Conservation (phyloP, 345 rosid genomes). For the Syzygium jambos region DNA sequence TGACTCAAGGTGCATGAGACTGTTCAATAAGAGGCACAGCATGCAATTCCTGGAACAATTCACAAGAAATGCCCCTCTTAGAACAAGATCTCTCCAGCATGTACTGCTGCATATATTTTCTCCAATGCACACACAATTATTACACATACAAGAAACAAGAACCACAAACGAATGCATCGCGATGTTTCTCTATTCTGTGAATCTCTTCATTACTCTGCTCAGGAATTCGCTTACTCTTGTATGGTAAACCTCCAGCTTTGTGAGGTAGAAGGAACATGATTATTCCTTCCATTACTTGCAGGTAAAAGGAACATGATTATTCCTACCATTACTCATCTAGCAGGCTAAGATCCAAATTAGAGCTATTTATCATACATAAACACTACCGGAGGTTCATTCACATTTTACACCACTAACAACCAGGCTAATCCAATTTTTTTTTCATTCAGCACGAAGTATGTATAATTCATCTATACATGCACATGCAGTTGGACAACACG, state of each 20-base stretch:
- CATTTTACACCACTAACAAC: background rate
- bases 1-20: conserved; percentile 14
- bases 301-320: background rate
- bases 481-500: background rate
- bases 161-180: background rate
- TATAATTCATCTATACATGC: background rate
- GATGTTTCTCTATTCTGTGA: background rate
- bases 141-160: background rate
- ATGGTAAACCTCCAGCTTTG: background rate
- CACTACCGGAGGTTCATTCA: background rate
- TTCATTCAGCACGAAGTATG: background rate
- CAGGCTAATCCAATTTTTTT: background rate
- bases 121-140: background rate
- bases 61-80: conserved; percentile 11
- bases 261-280: background rate
- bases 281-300: background rate
- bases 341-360: background rate
- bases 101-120: background rate
- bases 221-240: background rate
- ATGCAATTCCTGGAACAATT: conserved; percentile 34
- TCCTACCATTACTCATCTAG: background rate
- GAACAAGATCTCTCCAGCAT: conserved; percentile 1
- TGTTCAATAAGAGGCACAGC: conserved; percentile 27
- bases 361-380: background rate
- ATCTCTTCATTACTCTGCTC: background rate